A percentile compares a stretch with the other conserved stretches of the same genome.
phyloP scores from a whole-genome alignment of 371 early-diverging fungal species.

The Syncephalastrum monosporum region DNA sequence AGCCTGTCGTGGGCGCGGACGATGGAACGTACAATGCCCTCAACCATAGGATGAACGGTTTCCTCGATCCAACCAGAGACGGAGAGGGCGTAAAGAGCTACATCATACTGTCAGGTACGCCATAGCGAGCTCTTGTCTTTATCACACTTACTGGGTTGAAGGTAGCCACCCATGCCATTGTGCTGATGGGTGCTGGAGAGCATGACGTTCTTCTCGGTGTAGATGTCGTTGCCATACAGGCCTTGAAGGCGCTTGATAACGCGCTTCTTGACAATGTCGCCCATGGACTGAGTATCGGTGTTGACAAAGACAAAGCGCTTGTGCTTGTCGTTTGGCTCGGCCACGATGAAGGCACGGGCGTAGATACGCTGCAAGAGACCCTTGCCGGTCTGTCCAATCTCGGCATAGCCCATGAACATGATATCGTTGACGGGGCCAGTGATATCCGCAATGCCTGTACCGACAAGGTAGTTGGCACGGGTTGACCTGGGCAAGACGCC shows the following conservation, averaged over 20 bases:
- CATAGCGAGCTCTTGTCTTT: neutral
- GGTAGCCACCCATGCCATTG: conserved; percentile 47
- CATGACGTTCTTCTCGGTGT: conserved; percentile 55
- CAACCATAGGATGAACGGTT: conserved; percentile 49
- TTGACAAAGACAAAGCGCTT: conserved; percentile 54
- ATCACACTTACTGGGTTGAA: conserved; percentile 40
- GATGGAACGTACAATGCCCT: conserved; percentile 57
- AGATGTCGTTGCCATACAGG: conserved; percentile 21
- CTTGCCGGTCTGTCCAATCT: conserved; percentile 45
- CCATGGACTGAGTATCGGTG: conserved; percentile 50
- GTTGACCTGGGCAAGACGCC: too few species aligned
- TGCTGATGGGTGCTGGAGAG: conserved; percentile 69
- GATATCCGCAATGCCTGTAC: conserved; percentile 46
- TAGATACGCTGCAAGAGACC: conserved; percentile 57
- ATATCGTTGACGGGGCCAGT: conserved; percentile 46
- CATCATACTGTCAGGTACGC: neutral
- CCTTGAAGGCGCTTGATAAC: conserved; percentile 30
- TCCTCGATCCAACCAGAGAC: conserved; percentile 46
- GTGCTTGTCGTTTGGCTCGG: conserved; percentile 14
- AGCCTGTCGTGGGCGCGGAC: conserved; percentile 51
- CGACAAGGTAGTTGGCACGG: conserved; percentile 21
- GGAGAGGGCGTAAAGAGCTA: conserved; percentile 38
- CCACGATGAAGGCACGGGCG: conserved; percentile 57
- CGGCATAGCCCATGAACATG: conserved; percentile 60
- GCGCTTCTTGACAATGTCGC: conserved; percentile 33